phyloP scores from a whole-genome alignment of 192 early-diverging fungal species.

The Mortierella claussenii region DNA sequence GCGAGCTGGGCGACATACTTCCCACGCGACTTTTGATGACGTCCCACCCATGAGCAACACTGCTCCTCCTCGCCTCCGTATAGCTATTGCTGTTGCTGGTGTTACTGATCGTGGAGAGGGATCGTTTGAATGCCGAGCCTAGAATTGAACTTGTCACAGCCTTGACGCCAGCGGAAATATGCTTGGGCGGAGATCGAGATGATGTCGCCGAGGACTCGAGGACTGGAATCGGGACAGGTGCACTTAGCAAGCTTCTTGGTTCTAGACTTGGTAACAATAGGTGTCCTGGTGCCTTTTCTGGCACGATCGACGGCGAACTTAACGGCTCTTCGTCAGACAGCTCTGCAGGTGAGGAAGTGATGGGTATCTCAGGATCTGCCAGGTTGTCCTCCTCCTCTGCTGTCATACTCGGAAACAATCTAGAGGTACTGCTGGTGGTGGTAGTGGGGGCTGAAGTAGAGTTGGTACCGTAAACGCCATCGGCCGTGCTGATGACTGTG shows the following conservation, averaged over 20 bases:
- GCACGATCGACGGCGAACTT: not conserved
- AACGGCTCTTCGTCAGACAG: not conserved
- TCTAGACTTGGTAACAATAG: not conserved
- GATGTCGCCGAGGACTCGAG: constrained; percentile 2
- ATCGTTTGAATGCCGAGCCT: constrained; percentile 6
- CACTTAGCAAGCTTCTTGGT: constrained; percentile 3
- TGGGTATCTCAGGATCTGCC: not conserved
- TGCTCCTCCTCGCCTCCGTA: not conserved
- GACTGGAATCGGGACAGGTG: too few relatives aligned
- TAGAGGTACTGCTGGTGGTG: not conserved
- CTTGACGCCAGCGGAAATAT: constrained; percentile 3
- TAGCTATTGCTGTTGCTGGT: not conserved
- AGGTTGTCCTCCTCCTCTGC: constrained; percentile 1
- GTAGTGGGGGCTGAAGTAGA: constrained; percentile 1
- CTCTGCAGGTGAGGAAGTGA: not conserved
- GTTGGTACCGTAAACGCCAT: not conserved
- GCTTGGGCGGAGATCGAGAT: constrained; percentile 4
- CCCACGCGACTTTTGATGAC: not conserved
- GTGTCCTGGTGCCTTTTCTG: not conserved
- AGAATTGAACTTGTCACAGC: constrained; percentile 3
- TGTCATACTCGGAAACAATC: not conserved
- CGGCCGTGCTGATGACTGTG: not conserved
- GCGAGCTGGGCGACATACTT: constrained; percentile 14
- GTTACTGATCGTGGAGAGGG: not conserved
- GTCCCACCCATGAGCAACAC: not conserved